These are phyloP conservation scores for Lachnellula hyalina DNA, from an alignment of 2,329 filamentous ascomycete species.

Conservation along the genomic window DNA sequence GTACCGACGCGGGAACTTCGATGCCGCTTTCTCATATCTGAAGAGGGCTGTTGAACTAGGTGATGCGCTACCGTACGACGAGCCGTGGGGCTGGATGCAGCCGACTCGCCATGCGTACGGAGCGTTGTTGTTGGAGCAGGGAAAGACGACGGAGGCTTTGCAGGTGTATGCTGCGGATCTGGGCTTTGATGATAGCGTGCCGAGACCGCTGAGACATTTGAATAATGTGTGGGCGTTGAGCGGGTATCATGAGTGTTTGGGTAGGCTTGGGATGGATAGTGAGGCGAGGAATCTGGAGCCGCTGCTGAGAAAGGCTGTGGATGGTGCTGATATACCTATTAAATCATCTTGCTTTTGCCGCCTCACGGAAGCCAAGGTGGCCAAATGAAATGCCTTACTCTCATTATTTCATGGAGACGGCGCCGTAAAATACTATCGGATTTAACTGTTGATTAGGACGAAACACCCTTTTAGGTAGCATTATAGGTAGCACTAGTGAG, in stretches of 20 bases:
- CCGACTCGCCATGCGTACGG: constrained; percentile 66
- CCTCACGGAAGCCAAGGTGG: neutral
- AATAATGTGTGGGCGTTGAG: constrained; percentile 74
- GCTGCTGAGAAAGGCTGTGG: constrained; percentile 47
- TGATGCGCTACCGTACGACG: constrained; percentile 61
- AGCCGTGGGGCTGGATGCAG: constrained; percentile 79
- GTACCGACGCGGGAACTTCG: constrained; percentile 57
- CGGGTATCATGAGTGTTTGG: constrained; percentile 66
- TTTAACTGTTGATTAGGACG: too few relatives aligned
- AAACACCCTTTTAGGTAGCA: too few relatives aligned
- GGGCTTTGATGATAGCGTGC: constrained; percentile 53
- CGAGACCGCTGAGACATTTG: constrained; percentile 60
- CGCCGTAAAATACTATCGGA: too few relatives aligned
- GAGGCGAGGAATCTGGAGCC: constrained; percentile 44
- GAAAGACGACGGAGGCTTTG: constrained; percentile 49
- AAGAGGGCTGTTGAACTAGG: constrained; percentile 53
- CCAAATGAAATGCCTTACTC: neutral
- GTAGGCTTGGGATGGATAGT: constrained; percentile 43
- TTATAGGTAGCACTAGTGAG: too few relatives aligned
- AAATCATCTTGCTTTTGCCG: constrained; percentile 55
- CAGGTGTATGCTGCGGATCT: constrained; percentile 57
- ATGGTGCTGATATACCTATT: constrained; percentile 55
- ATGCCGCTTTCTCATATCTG: constrained; percentile 54
- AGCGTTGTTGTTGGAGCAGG: constrained; percentile 64
- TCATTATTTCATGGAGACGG: too few relatives aligned